Evolutionary conservation across 2,329 filamentous ascomycete genomes (phyloP).

Genomic region (Fusarium lyarnte): DNA sequence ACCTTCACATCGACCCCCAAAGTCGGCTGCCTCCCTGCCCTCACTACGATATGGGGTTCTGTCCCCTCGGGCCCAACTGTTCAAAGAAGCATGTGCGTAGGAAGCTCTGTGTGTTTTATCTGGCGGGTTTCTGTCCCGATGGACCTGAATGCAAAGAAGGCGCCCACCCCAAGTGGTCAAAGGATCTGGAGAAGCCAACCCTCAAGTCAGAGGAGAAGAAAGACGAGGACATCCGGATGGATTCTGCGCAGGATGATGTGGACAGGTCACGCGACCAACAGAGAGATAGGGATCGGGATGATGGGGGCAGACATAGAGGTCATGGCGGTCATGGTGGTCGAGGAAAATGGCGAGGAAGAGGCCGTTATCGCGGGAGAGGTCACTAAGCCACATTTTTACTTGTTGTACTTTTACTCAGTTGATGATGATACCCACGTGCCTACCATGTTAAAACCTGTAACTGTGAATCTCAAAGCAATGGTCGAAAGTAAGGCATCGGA

Average conservation of each 20-base stretch:
- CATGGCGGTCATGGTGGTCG: constrained; percentile 44
- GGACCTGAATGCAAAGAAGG: constrained; percentile 78
- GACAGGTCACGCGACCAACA: constrained; percentile 49
- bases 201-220: constrained; percentile 74
- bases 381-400: constrained; percentile 34
- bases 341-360: constrained; percentile 52
- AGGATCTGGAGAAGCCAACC: constrained; percentile 78
- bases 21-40: constrained; percentile 83
- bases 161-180: constrained; percentile 84
- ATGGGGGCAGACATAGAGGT: constrained; percentile 46
- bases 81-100: constrained; percentile 89
- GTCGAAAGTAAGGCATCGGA: constrained; percentile 8
- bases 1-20: constrained; percentile 87
- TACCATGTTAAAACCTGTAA: background rate
- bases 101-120: constrained; percentile 82
- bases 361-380: constrained; percentile 50
- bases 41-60: constrained; percentile 95
- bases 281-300: constrained; percentile 43
- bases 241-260: constrained; percentile 49
- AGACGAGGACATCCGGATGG: constrained; percentile 54
- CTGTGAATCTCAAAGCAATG: background rate
- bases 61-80: constrained; percentile 86
- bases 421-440: constrained; percentile 28
- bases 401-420: constrained; percentile 20
- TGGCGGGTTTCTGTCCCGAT: constrained; percentile 95